Percentiles rank a stretch among this genome's conserved stretches.
Evolutionary conservation across 2,329 filamentous ascomycete species (phyloP).

Genomic region (Tolypocladium inflatum): DNA sequence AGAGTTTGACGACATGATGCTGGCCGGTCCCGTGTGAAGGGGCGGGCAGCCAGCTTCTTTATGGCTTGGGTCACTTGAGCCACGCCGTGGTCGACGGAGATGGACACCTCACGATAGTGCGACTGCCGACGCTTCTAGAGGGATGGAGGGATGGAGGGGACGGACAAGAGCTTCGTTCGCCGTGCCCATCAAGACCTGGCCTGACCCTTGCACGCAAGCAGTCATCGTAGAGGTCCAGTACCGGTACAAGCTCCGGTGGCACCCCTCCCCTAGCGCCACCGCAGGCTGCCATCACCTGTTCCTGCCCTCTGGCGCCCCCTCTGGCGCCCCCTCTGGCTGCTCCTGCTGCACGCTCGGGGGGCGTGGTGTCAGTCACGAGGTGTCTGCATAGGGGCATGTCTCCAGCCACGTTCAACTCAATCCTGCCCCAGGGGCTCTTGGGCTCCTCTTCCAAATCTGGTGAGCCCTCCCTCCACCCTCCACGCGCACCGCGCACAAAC

Average conservation of each 20-base stretch:
- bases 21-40: not conserved
- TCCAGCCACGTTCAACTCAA: not conserved
- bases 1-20: not conserved
- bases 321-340: no score
- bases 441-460: not conserved
- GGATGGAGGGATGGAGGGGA: not conserved
- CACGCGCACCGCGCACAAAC: no score
- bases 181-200: not conserved
- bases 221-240: not conserved
- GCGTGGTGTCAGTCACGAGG: not conserved
- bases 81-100: conserved; percentile 9
- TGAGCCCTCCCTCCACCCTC: no score
- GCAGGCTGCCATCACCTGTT: not conserved
- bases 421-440: not conserved
- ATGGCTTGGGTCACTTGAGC: conserved; percentile 6
- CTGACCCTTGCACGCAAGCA: not conserved
- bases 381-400: not conserved
- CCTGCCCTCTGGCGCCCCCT: no score
- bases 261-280: not conserved
- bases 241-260: not conserved
- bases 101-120: not conserved
- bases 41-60: conserved; percentile 5
- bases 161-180: no score
- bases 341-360: not conserved
- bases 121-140: not conserved